Percentiles rank a stretch among this genome's conserved stretches.
Evolutionary conservation across 139 green algal species (phyloP).

Genomic region (Bryopsis sp.): DNA sequence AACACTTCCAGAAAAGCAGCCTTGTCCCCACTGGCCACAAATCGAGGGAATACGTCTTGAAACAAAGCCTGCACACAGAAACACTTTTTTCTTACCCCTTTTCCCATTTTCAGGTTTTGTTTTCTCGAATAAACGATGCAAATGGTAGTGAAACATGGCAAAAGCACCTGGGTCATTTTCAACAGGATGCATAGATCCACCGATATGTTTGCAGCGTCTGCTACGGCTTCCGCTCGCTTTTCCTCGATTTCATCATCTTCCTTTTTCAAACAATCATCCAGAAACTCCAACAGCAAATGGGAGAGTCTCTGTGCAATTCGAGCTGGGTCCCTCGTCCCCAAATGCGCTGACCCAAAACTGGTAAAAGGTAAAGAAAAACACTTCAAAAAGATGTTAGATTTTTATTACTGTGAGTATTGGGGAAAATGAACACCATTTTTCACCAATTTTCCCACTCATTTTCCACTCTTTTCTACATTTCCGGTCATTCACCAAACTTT

Average conservation of each 20-base stretch:
- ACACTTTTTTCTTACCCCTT: too few species aligned
- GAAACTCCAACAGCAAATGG: background rate
- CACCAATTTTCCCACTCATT: too few species aligned
- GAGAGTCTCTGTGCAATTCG: background rate
- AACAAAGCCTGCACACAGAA: conserved; percentile 12
- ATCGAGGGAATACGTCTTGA: background rate
- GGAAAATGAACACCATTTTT: too few species aligned
- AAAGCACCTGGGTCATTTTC: background rate
- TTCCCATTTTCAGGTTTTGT: too few species aligned
- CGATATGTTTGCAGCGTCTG: background rate
- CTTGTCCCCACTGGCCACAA: background rate
- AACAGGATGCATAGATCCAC: conserved; percentile 1
- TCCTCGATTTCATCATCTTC: too few species aligned
- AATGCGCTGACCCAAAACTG: background rate
- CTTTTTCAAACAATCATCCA: background rate
- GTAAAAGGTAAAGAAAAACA: too few species aligned
- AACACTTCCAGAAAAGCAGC: background rate
- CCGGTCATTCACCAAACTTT: too few species aligned
- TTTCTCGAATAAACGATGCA: too few species aligned
- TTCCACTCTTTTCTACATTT: too few species aligned
- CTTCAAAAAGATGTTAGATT: too few species aligned
- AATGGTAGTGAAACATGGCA: too few species aligned
- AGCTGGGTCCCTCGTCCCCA: background rate
- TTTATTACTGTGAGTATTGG: too few species aligned
- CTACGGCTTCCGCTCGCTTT: background rate